Conservation (phyloP, 345 rosid species). For the Mangifera indica region DNA sequence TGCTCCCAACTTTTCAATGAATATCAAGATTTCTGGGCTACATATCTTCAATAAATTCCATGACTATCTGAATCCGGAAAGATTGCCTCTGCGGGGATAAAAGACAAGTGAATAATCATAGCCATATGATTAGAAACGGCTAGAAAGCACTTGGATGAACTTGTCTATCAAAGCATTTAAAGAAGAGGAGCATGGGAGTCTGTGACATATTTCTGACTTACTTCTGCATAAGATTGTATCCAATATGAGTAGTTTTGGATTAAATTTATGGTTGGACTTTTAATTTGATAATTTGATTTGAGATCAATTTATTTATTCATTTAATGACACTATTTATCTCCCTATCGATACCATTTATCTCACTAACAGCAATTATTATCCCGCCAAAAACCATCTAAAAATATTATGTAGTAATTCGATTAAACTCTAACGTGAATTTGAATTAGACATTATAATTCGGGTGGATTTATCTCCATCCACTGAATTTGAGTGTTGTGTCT, state of each 20-base stretch:
- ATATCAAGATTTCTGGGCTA: neutral
- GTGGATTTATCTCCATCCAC: neutral
- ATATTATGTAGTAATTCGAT: neutral
- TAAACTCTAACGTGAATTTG: too few species aligned
- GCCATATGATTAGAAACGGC: neutral
- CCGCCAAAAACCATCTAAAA: neutral
- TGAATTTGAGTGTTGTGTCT: neutral
- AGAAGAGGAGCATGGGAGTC: neutral
- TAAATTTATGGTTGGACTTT: neutral
- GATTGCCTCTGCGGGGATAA: neutral
- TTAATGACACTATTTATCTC: too few species aligned
- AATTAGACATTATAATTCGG: too few species aligned
- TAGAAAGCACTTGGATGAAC: too few species aligned
- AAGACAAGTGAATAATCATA: neutral
- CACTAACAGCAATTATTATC: too few species aligned
- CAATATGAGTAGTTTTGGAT: too few species aligned
- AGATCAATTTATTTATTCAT: too few species aligned
- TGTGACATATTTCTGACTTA: too few species aligned
- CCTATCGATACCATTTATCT: too few species aligned
- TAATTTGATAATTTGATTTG: too few species aligned
- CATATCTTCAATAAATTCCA: neutral
- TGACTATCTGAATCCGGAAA: neutral
- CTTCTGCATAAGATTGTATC: too few species aligned
- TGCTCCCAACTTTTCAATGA: neutral
- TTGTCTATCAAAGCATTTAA: constrained; percentile 3